Conservation (phyloP, 2,329 filamentous ascomycete genomes). For the Penicillium janthinellum region DNA sequence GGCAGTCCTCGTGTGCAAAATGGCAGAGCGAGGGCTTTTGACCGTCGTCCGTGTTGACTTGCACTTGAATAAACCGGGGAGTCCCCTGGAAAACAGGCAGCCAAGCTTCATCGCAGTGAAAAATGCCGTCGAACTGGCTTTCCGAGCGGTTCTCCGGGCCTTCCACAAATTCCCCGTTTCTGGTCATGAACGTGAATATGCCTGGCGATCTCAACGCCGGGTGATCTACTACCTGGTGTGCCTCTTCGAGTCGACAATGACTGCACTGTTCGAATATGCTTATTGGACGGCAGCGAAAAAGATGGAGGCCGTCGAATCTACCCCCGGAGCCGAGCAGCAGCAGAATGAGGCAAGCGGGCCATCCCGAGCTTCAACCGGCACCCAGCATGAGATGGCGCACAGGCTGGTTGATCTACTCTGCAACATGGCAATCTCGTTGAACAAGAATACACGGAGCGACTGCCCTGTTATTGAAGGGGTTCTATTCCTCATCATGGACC, state of each 20-base stretch:
- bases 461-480: slow-evolving; percentile 46
- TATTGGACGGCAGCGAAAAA: slow-evolving; percentile 14
- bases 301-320: not conserved
- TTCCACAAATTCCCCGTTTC: slow-evolving; percentile 30
- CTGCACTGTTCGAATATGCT: slow-evolving; percentile 31
- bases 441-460: slow-evolving; percentile 29
- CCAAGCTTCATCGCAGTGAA: slow-evolving; percentile 25
- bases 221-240: slow-evolving; percentile 39
- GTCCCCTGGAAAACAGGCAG: not conserved
- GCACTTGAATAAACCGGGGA: not conserved
- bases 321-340: not conserved
- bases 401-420: slow-evolving; percentile 30
- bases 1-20: slow-evolving; percentile 33
- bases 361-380: not conserved
- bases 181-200: too few relatives aligned
- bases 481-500: slow-evolving; percentile 40
- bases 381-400: not conserved
- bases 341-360: slow-evolving; percentile 8
- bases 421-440: slow-evolving; percentile 35
- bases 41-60: slow-evolving; percentile 12
- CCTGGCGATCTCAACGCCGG: slow-evolving; percentile 20
- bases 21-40: slow-evolving; percentile 28
- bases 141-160: slow-evolving; percentile 30
- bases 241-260: slow-evolving; percentile 36
- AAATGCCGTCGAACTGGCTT: slow-evolving; percentile 28